Base-by-base conservation (phyloP, 2,329 filamentous ascomycete genomes). In the Pseudogymnoascus sp. region DNA sequence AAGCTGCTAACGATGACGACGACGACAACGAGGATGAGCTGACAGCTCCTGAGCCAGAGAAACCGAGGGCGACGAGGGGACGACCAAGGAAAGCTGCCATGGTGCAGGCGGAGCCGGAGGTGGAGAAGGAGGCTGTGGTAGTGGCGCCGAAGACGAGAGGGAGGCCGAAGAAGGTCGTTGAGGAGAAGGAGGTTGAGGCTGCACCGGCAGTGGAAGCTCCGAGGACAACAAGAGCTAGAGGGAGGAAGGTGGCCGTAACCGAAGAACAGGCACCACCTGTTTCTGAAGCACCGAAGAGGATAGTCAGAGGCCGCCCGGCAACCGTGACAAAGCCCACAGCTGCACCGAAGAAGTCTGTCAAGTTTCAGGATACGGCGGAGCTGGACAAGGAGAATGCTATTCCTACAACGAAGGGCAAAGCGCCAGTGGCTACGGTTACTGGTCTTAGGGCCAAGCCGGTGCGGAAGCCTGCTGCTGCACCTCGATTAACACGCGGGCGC, bases 371-470 rank as follows among this genome's bases (percentile, higher is more conserved):
- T 42, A 63, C 62, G 31, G 47, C 34, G 21, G 83, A 84, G 68
- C 82, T 83, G 2, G 84, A 86, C 71, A 87, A 88, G 74, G 85
- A 88, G 71, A 87, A 87, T 67, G 74, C 84, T 39, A 72, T 77
- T 18, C 83, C 82, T 12, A 77, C 79, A 5, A 71, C 72, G 63
- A 79, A 79, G 70, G 67, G 69, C 5, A 73, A 76, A 65, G 66
- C 67, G 10, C 36, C 59, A 40, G 59, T n/a, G 34, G 18, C 59
- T 61, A 61, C 59, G 14, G 69, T 67, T 29, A 75, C 75, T 14
- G 78, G 78, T 21, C 73, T 80, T 68, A 75, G 73, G 64, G 78
- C 77, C 5, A 79, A 75, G 67, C 77, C 83, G 14, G 78, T 84
- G 45, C 79, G 83, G 64, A 81, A 78, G 67, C 71, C 77, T 45